phyloP scores from a whole-genome alignment of 2,329 filamentous ascomycete species.

The Diplodia mutila region DNA sequence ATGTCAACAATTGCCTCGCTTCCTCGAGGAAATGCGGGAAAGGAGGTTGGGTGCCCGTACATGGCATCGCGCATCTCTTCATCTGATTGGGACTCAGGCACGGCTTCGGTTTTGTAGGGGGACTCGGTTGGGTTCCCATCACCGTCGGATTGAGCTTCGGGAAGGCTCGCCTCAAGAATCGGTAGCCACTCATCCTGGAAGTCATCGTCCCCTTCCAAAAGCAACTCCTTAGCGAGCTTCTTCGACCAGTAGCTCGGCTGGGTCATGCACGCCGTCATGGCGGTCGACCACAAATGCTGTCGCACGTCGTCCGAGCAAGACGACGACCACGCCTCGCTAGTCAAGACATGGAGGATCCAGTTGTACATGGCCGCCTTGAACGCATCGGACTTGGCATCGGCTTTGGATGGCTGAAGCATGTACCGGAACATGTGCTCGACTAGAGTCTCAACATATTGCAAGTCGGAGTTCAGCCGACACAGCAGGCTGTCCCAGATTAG shows the following conservation, averaged over 20 bases:
- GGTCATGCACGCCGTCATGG: slow-evolving; percentile 34
- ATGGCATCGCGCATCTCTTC: slow-evolving; percentile 22
- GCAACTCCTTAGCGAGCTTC: slow-evolving; percentile 39
- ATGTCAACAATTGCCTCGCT: background rate
- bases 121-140: slow-evolving; percentile 3
- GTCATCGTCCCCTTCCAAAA: slow-evolving; percentile 33
- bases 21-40: slow-evolving; percentile 25
- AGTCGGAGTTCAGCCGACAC: slow-evolving; percentile 37
- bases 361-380: slow-evolving; percentile 35
- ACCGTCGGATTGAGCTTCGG: slow-evolving; percentile 14
- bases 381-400: slow-evolving; percentile 19
- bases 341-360: slow-evolving; percentile 56
- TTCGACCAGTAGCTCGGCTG: slow-evolving; percentile 44
- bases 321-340: slow-evolving; percentile 41
- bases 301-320: slow-evolving; percentile 29
- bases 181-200: slow-evolving; percentile 36
- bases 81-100: slow-evolving; percentile 2
- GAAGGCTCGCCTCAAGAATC: slow-evolving; percentile 39
- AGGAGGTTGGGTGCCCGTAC: slow-evolving; percentile 18
- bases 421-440: slow-evolving; percentile 43
- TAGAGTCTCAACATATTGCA: slow-evolving; percentile 37
- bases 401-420: slow-evolving; percentile 35
- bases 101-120: background rate
- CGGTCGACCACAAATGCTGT: slow-evolving; percentile 8
- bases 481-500: slow-evolving; percentile 50